Percentiles rank a stretch among this genome's conserved stretches.
These are phyloP conservation scores for Pichia gijzeniarum DNA, from an alignment of 805 yeast genomes.

Conservation along the genomic window DNA sequence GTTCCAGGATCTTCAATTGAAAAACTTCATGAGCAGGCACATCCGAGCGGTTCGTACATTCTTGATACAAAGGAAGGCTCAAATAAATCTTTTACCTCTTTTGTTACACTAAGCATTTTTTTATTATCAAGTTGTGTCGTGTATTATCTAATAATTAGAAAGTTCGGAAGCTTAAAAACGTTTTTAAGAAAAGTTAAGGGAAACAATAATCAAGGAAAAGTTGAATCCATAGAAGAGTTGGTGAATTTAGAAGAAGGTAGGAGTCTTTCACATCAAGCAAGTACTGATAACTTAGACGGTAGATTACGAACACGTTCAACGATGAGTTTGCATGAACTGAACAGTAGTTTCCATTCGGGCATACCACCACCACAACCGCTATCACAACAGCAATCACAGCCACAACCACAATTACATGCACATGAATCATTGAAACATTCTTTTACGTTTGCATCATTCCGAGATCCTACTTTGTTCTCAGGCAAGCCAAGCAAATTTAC, in stretches of 20 bases:
- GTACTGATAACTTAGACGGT: slow-evolving; percentile 10
- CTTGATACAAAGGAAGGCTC: slow-evolving; percentile 17
- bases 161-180: slow-evolving; percentile 11
- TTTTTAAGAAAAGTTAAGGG: slow-evolving; percentile 7
- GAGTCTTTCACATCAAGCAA: slow-evolving; percentile 9
- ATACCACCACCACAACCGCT: too few species aligned
- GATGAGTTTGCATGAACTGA: slow-evolving; percentile 21
- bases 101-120: slow-evolving; percentile 4
- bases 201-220: slow-evolving; percentile 1
- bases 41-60: slow-evolving; percentile 34
- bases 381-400: too few species aligned
- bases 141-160: slow-evolving; percentile 7
- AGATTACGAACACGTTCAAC: slow-evolving; percentile 29
- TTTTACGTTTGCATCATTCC: slow-evolving; percentile 10
- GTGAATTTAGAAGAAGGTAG: slow-evolving; percentile 13
- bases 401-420: too few species aligned
- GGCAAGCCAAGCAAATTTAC: neutral
- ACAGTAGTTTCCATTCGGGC: neutral
- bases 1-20: slow-evolving; percentile 19
- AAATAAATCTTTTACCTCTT: neutral
- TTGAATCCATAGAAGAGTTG: slow-evolving; percentile 5
- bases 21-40: neutral
- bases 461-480: slow-evolving; percentile 3
- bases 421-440: slow-evolving; percentile 10
- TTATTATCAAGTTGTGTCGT: neutral